Conservation (phyloP, 805 yeast species). For the Myxozyma kluyveri region DNA sequence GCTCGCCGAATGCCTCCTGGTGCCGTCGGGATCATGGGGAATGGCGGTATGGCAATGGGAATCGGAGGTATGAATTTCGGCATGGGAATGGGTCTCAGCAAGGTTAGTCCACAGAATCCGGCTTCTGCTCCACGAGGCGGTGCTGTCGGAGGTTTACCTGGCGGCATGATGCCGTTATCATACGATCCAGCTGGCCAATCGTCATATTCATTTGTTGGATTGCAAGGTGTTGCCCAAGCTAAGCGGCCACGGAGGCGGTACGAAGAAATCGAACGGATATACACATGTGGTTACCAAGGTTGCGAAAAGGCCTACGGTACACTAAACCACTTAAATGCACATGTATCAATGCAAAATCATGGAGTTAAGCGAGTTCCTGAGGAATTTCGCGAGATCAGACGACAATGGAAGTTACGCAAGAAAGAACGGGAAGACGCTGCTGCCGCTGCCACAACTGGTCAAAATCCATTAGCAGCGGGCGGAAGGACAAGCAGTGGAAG, state of each 20-base stretch:
- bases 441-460: neutral
- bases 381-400: conserved; percentile 53
- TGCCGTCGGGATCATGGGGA: too few relatives aligned
- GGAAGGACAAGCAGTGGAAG: neutral
- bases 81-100: conserved; percentile 2
- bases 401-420: conserved; percentile 44
- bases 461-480: neutral
- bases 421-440: conserved; percentile 36
- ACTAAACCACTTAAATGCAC: conserved; percentile 58
- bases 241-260: conserved; percentile 55
- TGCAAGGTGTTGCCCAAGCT: conserved; percentile 34
- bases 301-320: conserved; percentile 61
- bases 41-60: too few relatives aligned
- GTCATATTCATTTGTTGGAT: conserved; percentile 33
- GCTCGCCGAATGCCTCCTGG: too few relatives aligned
- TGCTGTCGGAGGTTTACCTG: too few relatives aligned
- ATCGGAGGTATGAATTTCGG: too few relatives aligned
- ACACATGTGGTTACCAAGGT: conserved; percentile 47
- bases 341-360: conserved; percentile 52
- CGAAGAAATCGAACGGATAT: conserved; percentile 55
- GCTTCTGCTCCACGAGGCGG: too few relatives aligned
- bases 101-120: neutral
- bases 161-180: too few relatives aligned
- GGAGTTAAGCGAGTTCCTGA: conserved; percentile 55
- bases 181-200: too few relatives aligned